Conservation (phyloP, 441 rosid species). For the Lepidium campestre region DNA sequence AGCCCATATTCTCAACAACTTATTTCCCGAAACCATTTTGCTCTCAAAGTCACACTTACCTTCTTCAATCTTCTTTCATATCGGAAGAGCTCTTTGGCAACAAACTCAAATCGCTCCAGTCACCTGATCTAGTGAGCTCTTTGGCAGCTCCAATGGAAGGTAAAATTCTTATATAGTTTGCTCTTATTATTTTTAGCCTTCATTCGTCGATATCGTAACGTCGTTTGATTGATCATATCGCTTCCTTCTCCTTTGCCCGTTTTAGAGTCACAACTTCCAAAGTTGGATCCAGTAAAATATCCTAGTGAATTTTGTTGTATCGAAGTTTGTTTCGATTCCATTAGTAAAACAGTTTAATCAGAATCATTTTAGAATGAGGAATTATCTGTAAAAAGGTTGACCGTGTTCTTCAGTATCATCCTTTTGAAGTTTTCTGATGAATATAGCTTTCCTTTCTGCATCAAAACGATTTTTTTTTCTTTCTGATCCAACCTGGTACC, state of each 20-base stretch:
- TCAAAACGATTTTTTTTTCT: neutral
- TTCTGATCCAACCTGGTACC: neutral
- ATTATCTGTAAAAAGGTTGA: neutral
- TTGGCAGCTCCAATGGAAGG: conserved; percentile 20
- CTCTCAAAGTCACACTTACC: neutral
- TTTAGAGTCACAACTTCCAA: neutral
- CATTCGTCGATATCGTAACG: neutral
- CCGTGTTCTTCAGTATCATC: neutral
- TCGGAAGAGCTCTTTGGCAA: neutral
- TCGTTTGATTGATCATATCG: neutral
- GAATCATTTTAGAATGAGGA: neutral
- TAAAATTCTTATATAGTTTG: neutral
- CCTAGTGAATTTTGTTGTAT: neutral
- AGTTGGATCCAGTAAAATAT: conserved; percentile 2
- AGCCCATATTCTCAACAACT: neutral
- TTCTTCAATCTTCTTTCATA: neutral
- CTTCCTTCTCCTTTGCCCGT: neutral
- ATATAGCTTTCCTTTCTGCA: neutral
- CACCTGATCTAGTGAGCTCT: conserved; percentile 3
- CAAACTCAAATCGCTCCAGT: neutral
- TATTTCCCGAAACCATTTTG: neutral
- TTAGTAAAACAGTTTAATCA: neutral
- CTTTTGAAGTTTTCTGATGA: neutral
- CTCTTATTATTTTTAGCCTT: neutral
- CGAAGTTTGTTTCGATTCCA: neutral